Conservation (phyloP, 2,329 filamentous ascomycete genomes). For the Rhynchosporium secalis region DNA sequence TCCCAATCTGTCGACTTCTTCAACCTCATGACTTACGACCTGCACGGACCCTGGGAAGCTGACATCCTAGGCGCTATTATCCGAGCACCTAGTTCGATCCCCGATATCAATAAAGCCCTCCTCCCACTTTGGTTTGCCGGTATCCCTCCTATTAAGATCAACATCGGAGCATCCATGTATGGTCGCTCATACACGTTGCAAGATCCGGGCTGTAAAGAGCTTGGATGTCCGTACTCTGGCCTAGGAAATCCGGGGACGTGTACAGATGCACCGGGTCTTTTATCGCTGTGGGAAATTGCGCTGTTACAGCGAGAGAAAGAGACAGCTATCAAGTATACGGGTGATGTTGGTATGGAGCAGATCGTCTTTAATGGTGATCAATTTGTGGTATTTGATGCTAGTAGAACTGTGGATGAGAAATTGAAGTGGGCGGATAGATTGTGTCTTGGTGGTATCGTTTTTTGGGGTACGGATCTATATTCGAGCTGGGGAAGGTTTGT, state of each 20-base stretch:
- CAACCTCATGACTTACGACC: constrained; percentile 42
- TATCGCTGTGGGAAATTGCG: constrained; percentile 40
- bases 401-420: constrained; percentile 42
- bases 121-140: constrained; percentile 46
- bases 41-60: constrained; percentile 42
- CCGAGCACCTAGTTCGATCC: constrained; percentile 45
- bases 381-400: constrained; percentile 47
- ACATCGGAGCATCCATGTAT: constrained; percentile 50
- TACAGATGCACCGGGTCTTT: constrained; percentile 37
- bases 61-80: constrained; percentile 40
- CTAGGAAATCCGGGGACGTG: constrained; percentile 36
- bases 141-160: constrained; percentile 45
- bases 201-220: constrained; percentile 29
- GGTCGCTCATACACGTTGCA: constrained; percentile 46
- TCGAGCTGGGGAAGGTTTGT: constrained; percentile 29
- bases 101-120: constrained; percentile 44
- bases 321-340: constrained; percentile 32
- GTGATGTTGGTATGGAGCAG: constrained; percentile 31
- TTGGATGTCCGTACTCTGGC: constrained; percentile 34
- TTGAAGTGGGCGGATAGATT: constrained; percentile 30
- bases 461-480: constrained; percentile 37
- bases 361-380: constrained; percentile 41
- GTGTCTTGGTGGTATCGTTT: constrained; percentile 37
- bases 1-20: constrained; percentile 38
- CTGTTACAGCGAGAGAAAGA: constrained; percentile 33